Base-by-base conservation (phyloP, 164 flowering plant species). In the Aristolochia fimbriata region DNA sequence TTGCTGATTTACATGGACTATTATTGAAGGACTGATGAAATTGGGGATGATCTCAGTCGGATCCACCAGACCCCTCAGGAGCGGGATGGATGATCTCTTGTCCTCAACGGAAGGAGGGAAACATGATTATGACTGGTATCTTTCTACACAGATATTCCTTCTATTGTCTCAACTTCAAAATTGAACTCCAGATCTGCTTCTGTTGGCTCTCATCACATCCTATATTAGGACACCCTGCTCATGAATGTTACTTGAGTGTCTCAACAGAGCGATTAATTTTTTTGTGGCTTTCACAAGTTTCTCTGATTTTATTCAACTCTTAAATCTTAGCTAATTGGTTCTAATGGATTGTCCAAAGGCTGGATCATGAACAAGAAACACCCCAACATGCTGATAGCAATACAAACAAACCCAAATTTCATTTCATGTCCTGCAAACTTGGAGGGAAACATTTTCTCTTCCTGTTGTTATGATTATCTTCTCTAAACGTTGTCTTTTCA, bases 91-190 rank as follows among this genome's bases (percentile, higher is more conserved):
- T 59, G 96, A 91, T 78, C 77, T 91, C 19, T 50, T 91, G 61
- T 63, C 85, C 0, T 79, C 87, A 2, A 57, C 75, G 1, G 96
- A 82, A 15, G 85, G 76, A 67, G 97, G 94, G 55, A 91, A 91
- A 74, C 80, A 91, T 51, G 98, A 91, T 51, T 91, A 91, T 58
- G 98, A 91, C 67, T 91, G 98, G 97, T 88, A 78, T 24, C 30
- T 56, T 6, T 20, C 27, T 6, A 22, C 4, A 30, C 12, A 0
- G 16, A 22, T 53, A 23, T 1, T 12, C 46, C 27, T 55, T 1
- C 37, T 60, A 4, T 21, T 7, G 25, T 41, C 21, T 15, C 4
- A 23, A 5, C 17, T 16, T 20, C 19, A 25, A 23, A 21, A 10
- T 51, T 61, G 43, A 12, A 51, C 12, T 62, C 31, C 52, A 15